phyloP scores from a whole-genome alignment of 2,329 filamentous ascomycete species.

The Paracorniculantispora psalliotae region DNA sequence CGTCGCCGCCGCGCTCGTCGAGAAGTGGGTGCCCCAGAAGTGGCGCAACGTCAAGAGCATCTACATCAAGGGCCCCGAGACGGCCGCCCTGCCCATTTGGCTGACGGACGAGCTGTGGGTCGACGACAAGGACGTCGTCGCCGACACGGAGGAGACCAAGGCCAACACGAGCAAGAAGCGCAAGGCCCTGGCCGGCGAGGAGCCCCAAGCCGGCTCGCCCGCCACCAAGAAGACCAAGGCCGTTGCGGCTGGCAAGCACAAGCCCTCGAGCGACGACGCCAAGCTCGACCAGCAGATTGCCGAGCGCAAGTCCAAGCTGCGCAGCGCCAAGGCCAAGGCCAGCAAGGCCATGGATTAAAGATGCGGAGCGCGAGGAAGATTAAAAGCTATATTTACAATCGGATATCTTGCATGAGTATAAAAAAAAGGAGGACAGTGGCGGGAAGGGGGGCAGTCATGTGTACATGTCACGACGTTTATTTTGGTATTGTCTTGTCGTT shows the following conservation, averaged over 20 bases:
- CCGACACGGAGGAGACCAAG: slow-evolving; percentile 53
- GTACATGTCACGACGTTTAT: slow-evolving; percentile 12
- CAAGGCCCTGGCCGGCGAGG: slow-evolving; percentile 41
- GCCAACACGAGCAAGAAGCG: slow-evolving; percentile 62
- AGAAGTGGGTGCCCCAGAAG: slow-evolving; percentile 76
- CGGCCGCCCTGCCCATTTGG: slow-evolving; percentile 89
- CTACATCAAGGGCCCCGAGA: slow-evolving; percentile 87
- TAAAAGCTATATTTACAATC: background rate
- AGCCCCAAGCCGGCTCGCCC: slow-evolving; percentile 20
- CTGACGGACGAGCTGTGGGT: slow-evolving; percentile 87
- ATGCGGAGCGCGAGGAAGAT: background rate
- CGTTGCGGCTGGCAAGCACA: slow-evolving; percentile 25
- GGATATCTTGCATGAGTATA: slow-evolving; percentile 2
- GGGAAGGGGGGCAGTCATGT: background rate
- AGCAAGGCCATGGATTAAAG: slow-evolving; percentile 43
- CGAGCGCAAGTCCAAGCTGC: slow-evolving; percentile 52
- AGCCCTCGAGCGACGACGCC: slow-evolving; percentile 44
- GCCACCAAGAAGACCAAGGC: slow-evolving; percentile 32
- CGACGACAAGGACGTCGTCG: slow-evolving; percentile 68
- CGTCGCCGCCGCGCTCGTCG: slow-evolving; percentile 63
- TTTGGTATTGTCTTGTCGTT: background rate
- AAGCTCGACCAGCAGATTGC: slow-evolving; percentile 55
- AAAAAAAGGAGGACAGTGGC: background rate
- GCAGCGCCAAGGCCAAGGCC: slow-evolving; percentile 55
- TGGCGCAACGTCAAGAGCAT: slow-evolving; percentile 82